phyloP scores from a whole-genome alignment of 1,139 yeast species.

The Diutina catenulata region DNA sequence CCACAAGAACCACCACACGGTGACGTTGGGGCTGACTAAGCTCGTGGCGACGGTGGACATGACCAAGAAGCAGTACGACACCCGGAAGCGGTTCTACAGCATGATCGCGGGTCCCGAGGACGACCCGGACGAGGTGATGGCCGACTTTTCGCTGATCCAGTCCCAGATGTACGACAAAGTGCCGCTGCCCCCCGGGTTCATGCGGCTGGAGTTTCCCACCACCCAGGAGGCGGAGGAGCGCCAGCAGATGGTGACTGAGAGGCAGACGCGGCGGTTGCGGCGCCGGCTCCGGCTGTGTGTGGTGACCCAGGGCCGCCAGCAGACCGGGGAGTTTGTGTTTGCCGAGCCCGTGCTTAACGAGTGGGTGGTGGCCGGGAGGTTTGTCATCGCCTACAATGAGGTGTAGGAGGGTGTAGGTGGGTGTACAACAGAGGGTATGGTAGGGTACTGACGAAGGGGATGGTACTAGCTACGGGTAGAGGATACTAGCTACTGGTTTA shows the following conservation, averaged over 20 bases:
- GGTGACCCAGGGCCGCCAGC: not conserved
- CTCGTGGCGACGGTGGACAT: no score
- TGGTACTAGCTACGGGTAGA: no score
- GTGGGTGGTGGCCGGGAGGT: not conserved
- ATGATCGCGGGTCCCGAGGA: not conserved
- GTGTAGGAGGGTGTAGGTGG: no score
- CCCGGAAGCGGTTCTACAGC: not conserved
- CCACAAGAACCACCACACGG: no score
- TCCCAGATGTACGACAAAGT: slow-evolving; percentile 1
- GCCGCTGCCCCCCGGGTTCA: slow-evolving; percentile 2
- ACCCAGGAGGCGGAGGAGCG: not conserved
- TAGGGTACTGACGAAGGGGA: no score
- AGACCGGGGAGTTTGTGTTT: not conserved
- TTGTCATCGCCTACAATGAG: not conserved
- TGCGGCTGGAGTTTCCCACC: not conserved
- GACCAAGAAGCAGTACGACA: not conserved
- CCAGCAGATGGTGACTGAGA: no score
- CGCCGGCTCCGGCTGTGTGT: not conserved
- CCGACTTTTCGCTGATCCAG: not conserved
- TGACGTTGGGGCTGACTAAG: no score
- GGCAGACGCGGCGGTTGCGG: not conserved
- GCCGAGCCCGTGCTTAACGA: not conserved
- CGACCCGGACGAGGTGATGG: not conserved
- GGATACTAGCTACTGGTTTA: no score
- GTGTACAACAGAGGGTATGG: no score